Base-by-base conservation (phyloP, 176 grass and related monocot genomes). In the Phyllostachys edulis region DNA sequence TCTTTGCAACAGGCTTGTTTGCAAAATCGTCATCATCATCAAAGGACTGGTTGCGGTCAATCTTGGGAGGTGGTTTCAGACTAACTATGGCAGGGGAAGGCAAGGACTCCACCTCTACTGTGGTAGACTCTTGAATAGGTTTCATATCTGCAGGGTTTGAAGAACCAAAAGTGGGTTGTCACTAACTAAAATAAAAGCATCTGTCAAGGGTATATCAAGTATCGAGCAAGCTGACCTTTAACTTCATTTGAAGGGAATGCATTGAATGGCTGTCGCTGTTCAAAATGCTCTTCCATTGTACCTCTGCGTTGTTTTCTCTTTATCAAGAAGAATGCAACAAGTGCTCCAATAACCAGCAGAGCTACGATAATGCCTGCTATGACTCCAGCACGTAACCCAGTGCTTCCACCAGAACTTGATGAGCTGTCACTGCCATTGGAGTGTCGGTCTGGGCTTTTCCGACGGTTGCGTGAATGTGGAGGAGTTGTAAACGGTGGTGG, bases 401-500 rank as follows among this genome's bases (percentile, higher is more conserved):
- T 85, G 57, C 67, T 95, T 24, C 87, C 71, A n/a, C 87, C 59
- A 76, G 79, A 84, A 80, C 83, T 87, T 44, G 88, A 82, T 80
- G 89, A 73, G 13, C 63, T 84, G 20, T 78, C 77, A 82, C 69
- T 87, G 59, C 76, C 67, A 59, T 59, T 80, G 71, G 88, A 92
- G 21, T 21, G 73, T 40, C 76, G 84, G 20, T 87, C 87, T 73
- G 92, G 95, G 67, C 86, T 95, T 75, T 87, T 93, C 74, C 57
- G 74, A 70, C 63, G 88, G 50, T 86, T 71, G 55, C 4, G 78
- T 14, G 92, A 88, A 16, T 54, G 92, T 66, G 94, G 94, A 46
- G 90, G 92, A 74, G 92, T 81, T 9, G 84, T 93, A 84, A 88
- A 95, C 20, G 95, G 95, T 76, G 95, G 95, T 24, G 95, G 91